Percentiles rank a stretch among this genome's conserved stretches.
Conservation (phyloP, 2,329 filamentous ascomycete genomes). For the Magnaporthiopsis poae region DNA sequence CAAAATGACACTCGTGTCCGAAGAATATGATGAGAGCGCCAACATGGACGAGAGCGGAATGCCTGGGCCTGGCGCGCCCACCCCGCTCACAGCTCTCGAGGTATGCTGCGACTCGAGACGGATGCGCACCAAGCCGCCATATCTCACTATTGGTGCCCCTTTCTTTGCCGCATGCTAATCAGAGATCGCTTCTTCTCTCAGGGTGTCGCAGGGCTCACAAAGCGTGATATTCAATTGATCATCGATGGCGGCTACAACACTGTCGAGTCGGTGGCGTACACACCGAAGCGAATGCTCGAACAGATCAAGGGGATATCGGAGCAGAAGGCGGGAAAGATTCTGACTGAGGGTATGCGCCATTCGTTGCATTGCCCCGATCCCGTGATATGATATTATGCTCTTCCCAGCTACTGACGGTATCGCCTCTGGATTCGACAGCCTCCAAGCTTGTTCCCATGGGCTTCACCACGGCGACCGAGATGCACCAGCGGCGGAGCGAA, state of each 20-base stretch:
- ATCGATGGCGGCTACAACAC: constrained; percentile 90
- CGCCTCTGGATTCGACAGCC: constrained; percentile 38
- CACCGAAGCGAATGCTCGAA: constrained; percentile 69
- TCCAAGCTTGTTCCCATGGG: constrained; percentile 97
- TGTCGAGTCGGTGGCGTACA: constrained; percentile 92
- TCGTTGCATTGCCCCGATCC: background rate
- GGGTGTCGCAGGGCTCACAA: constrained; percentile 84
- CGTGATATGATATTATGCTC: background rate
- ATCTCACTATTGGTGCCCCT: background rate
- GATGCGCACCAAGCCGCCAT: background rate
- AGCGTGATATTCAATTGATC: constrained; percentile 86
- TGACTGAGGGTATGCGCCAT: constrained; percentile 62
- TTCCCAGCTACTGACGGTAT: background rate
- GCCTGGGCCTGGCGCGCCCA: constrained; percentile 84
- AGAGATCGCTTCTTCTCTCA: constrained; percentile 27
- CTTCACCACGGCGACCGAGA: constrained; percentile 96
- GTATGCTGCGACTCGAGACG: constrained; percentile 37
- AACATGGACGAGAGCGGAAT: constrained; percentile 59
- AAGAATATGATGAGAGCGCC: constrained; percentile 59
- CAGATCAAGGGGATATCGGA: constrained; percentile 98
- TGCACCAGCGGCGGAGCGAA: constrained; percentile 93
- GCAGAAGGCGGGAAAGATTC: constrained; percentile 84
- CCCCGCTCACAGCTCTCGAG: constrained; percentile 75
- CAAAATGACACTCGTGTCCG: constrained; percentile 35
- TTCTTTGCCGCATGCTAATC: background rate